phyloP scores from a whole-genome alignment of 306 rosid genomes.

The Cajanus cajan region DNA sequence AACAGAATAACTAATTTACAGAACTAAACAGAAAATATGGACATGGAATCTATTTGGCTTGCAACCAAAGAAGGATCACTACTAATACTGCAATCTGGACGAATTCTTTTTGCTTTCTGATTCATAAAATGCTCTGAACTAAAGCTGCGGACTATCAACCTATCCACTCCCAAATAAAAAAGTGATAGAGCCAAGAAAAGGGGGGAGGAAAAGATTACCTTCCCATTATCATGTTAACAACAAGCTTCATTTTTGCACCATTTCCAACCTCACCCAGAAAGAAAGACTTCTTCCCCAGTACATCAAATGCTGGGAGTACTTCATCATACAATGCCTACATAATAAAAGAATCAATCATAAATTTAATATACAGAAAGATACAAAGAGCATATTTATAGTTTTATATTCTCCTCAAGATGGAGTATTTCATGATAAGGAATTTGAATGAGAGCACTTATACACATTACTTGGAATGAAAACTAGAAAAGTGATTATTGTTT shows the following conservation, averaged over 20 bases:
- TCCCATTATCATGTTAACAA: slow-evolving; percentile 98
- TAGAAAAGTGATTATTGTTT: background rate
- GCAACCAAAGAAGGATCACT: background rate
- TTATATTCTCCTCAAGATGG: slow-evolving; percentile 3
- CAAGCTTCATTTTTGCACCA: slow-evolving; percentile 97
- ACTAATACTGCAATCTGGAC: slow-evolving; percentile 7
- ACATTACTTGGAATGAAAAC: background rate
- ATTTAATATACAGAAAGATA: background rate
- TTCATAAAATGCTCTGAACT: slow-evolving; percentile 17
- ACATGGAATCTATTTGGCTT: background rate
- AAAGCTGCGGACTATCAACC: background rate
- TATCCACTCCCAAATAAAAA: background rate
- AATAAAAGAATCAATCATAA: slow-evolving; percentile 22
- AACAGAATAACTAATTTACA: slow-evolving; percentile 11
- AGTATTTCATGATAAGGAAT: background rate
- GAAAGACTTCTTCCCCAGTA: slow-evolving; percentile 83
- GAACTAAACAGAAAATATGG: slow-evolving; percentile 11
- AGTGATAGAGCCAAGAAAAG: background rate
- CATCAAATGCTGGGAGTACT: slow-evolving; percentile 64
- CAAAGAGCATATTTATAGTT: background rate
- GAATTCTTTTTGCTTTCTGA: background rate
- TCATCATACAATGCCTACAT: slow-evolving; percentile 66
- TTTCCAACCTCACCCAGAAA: slow-evolving; percentile 89
- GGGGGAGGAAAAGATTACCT: slow-evolving; percentile 49
- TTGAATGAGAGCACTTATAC: background rate